phyloP scores from a whole-genome alignment of 2,329 filamentous ascomycete species.

The Arthrobotrys megalospora region DNA sequence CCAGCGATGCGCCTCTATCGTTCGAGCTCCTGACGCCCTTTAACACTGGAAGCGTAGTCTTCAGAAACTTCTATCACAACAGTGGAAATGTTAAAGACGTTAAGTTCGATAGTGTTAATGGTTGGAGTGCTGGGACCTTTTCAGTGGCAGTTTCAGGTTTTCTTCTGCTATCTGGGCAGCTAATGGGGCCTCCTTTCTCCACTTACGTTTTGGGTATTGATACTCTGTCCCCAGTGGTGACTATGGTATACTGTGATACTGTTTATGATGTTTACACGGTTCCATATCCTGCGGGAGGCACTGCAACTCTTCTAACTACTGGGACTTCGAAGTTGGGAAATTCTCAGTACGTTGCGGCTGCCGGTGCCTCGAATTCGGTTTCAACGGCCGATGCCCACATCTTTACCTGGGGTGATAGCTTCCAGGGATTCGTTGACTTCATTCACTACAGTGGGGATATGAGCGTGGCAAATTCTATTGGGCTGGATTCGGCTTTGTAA shows the following conservation, averaged over 20 bases:
- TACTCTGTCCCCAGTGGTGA: not conserved
- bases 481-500: not conserved
- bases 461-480: not conserved
- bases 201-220: not conserved
- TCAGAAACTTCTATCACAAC: not conserved
- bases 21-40: not conserved
- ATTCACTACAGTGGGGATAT: not conserved
- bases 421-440: not conserved
- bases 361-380: not conserved
- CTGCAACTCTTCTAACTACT: not conserved
- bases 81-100: slow-evolving; percentile 1
- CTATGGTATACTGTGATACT: not conserved
- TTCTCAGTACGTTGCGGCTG: not conserved
- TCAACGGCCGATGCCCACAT: not conserved
- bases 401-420: not conserved
- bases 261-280: not conserved
- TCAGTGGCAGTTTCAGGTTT: not conserved
- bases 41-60: not conserved
- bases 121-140: not conserved
- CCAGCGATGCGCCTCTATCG: not conserved
- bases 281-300: not conserved
- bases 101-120: not conserved
- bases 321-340: not conserved
- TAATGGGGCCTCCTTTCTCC: not conserved
- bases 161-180: not conserved